Percentiles rank a stretch among this genome's conserved stretches.
Evolutionary conservation across 805 yeast genomes (phyloP).

Genomic region (Starmerella tilneyi): DNA sequence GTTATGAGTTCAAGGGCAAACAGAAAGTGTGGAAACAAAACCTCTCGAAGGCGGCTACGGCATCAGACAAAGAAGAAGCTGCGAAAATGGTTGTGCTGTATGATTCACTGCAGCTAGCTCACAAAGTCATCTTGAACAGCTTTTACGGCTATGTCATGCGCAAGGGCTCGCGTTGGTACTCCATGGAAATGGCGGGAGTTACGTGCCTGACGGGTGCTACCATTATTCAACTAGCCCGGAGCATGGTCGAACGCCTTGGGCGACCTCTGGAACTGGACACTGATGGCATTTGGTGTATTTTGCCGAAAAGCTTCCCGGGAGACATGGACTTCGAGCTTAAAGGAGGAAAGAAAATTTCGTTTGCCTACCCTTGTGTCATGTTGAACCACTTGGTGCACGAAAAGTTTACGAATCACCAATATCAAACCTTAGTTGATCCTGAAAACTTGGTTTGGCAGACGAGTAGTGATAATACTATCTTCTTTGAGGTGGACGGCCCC

Average conservation of each 20-base stretch:
- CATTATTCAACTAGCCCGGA: slow-evolving; percentile 92
- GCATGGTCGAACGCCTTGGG: slow-evolving; percentile 83
- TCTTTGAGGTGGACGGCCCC: slow-evolving; percentile 98
- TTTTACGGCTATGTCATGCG: slow-evolving; percentile 98
- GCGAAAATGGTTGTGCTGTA: slow-evolving; percentile 85
- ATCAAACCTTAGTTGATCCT: slow-evolving; percentile 74
- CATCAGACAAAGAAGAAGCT: slow-evolving; percentile 71
- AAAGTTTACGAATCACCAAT: slow-evolving; percentile 85
- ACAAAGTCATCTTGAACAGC: slow-evolving; percentile 89
- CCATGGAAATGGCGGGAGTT: slow-evolving; percentile 99
- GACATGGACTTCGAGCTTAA: slow-evolving; percentile 59
- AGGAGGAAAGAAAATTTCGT: slow-evolving; percentile 63
- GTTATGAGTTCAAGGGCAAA: slow-evolving; percentile 87
- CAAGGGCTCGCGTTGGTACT: slow-evolving; percentile 97
- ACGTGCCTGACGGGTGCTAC: slow-evolving; percentile 97
- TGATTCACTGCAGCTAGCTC: slow-evolving; percentile 93
- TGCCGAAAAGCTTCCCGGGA: slow-evolving; percentile 90
- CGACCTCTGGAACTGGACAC: slow-evolving; percentile 94
- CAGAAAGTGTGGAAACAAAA: slow-evolving; percentile 93
- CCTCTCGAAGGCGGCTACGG: slow-evolving; percentile 44
- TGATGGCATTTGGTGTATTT: slow-evolving; percentile 98
- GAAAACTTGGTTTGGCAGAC: slow-evolving; percentile 56
- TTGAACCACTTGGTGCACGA: slow-evolving; percentile 85
- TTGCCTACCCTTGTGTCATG: slow-evolving; percentile 95
- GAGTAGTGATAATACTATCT: slow-evolving; percentile 82